Evolutionary conservation across 192 early-diverging fungal species (phyloP), one percentile per base, ranked within the genome.

Genomic region (Gamsiella multidivaricata): DNA sequence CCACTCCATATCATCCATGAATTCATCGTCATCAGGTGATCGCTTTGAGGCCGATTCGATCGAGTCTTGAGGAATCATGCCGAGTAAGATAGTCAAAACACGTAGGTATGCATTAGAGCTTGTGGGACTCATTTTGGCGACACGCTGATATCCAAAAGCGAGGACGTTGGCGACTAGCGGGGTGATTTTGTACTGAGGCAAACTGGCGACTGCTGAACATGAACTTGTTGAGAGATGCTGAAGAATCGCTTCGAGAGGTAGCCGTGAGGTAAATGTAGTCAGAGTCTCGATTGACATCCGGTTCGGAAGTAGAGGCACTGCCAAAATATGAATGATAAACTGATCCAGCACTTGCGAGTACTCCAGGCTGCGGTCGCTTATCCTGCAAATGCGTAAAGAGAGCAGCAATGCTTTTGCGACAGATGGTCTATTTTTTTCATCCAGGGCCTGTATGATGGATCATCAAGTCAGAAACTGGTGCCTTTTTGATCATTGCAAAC

Each of bases 321-420:
- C 80, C 25, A 91, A 52, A 46, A 91, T 83, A 32, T 86, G 36
- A 14, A 32, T 72, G 20, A 80, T 64, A n/a, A 89, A 84, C 28
- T 68, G 37, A 33, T 76, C 43, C 39, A 81, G 28, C 12, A 56
- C 37, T 3, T 32, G 18, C 15, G 36, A 31, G 25, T 31, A 42
- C 12, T 54, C 60, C 59, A 41, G 47, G 20, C 47, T 34, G 14
- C 57, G 43, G 22, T 65, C 41, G 5, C 39, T 23, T 26, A 28
- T 45, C 29, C 18, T 69, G 55, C 69, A 82, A 18, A 70, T 49
- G 22, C 70, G 61, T 3, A 72, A 45, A 33, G 61, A 79, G 18
- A 72, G 52, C 15, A 60, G 20, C 28, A 61, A 29, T n/a, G 70
- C 45, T 12, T 50, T 55, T 25, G 63, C 52, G 2, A 75, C 29